These are phyloP conservation scores for Tubosaeta sp. DNA, from an alignment of 768 basidiomycete species.

Conservation along the genomic window DNA sequence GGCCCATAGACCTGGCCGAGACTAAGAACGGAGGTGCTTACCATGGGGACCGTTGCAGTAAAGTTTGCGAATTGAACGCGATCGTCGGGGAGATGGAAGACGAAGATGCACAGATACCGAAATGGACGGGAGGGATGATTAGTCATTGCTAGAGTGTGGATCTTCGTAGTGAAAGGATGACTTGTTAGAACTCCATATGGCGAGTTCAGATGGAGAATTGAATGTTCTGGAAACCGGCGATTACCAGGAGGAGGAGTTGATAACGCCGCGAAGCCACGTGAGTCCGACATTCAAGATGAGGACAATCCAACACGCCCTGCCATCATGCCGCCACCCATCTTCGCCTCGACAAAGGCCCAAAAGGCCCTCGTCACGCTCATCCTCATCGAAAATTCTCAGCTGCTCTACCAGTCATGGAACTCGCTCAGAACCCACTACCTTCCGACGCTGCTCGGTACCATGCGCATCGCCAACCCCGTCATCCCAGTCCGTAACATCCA, in stretches of 20 bases:
- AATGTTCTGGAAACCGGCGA: not conserved
- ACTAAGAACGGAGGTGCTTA: no score
- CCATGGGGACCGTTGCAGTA: not conserved
- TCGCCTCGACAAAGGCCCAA: slow-evolving; percentile 13
- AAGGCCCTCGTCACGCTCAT: slow-evolving; percentile 37
- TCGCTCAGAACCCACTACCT: slow-evolving; percentile 48
- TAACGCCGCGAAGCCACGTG: not conserved
- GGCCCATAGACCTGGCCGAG: no score
- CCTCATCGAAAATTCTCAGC: slow-evolving; percentile 53
- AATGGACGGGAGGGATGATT: no score
- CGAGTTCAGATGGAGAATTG: not conserved
- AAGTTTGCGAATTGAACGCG: not conserved
- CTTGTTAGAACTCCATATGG: not conserved
- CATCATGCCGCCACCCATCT: slow-evolving; percentile 17
- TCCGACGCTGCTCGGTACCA: slow-evolving; percentile 37
- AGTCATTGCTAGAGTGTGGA: not conserved
- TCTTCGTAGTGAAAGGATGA: not conserved
- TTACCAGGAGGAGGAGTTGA: no score
- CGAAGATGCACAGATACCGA: no score
- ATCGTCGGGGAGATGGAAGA: no score
- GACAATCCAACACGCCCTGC: not conserved
- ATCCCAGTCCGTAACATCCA: slow-evolving; percentile 32
- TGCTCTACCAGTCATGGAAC: slow-evolving; percentile 43
- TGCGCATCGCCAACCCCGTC: slow-evolving; percentile 37
- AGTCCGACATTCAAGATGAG: not conserved